Evolutionary conservation across 2,329 filamentous ascomycete genomes (phyloP), one percentile per base, ranked within the genome.

Genomic region (Colletotrichum falcatum): DNA sequence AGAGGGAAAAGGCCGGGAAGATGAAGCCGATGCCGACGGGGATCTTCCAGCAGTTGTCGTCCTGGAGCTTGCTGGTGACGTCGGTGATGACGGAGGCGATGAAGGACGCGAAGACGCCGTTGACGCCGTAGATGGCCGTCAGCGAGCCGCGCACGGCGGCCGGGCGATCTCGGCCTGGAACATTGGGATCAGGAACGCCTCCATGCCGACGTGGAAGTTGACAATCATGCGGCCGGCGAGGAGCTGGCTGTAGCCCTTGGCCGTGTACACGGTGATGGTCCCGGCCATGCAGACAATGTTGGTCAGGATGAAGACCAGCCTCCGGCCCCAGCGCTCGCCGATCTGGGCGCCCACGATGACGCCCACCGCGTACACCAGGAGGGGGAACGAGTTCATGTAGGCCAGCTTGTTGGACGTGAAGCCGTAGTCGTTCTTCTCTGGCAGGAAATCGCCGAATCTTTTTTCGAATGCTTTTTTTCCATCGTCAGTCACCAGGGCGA

Each of bases 121-220:
- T 70, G 26, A 75, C 74, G 11, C 70, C 70, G 26, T 74, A 75
- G 6, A 72, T 64, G 1, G 66, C 70, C 3, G 73, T 73, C 18
- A 75, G 35, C 9, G 64, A 67, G 20, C 74, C 74, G 7, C 74
- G 66, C 1, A 75, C 67, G 0, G 73, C 69, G 3, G 72, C 72
- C 2, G 74, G 2, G 74, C 74, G 7, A 76, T 66, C 55, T 76
- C 74, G n/a, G 74, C 74, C 30, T 72, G 70, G 35, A 69, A 74
- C 73, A 75, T 74, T 0, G 73, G 73, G 7, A 76, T 73, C 1
- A 75, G 23, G 49, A 68, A 71, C 0, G 72, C 73, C 48, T 76
- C 73, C 58, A 72, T 73, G 44, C 74, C 74, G 8, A 75, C 72
- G 11, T 74, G 70, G 28, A 74, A 69, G 26, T 74, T 64, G 9